A percentile compares a stretch with the other conserved stretches of the same genome.
Evolutionary conservation across 192 early-diverging fungal species (phyloP).

Genomic region (Gigaspora rosea): DNA sequence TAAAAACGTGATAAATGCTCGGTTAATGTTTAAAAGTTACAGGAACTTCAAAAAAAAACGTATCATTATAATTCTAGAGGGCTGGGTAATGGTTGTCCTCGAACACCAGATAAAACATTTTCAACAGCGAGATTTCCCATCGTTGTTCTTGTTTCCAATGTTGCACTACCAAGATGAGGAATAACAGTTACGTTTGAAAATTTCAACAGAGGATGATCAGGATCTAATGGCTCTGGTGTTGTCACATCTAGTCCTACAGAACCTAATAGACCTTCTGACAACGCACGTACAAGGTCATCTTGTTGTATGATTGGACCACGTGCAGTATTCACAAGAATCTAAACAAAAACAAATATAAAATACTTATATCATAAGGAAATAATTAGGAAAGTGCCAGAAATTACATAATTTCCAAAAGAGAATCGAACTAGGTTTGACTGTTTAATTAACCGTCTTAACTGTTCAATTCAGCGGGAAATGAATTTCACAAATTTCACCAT

Average conservation of each 20-base stretch:
- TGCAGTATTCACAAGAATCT: conserved; percentile 81
- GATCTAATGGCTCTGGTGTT: conserved; percentile 78
- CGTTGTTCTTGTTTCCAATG: conserved; percentile 77
- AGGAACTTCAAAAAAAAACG: too few relatives aligned
- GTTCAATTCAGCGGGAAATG: too few relatives aligned
- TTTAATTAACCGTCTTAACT: too few relatives aligned
- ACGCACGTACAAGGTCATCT: conserved; percentile 63
- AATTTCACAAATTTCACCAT: too few relatives aligned
- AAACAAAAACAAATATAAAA: neutral
- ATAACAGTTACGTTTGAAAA: conserved; percentile 68
- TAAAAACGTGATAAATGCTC: too few relatives aligned
- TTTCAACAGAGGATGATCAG: conserved; percentile 59
- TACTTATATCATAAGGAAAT: neutral
- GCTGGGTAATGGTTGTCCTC: conserved; percentile 48
- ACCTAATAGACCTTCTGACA: conserved; percentile 59
- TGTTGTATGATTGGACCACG: conserved; percentile 82
- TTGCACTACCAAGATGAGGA: conserved; percentile 84
- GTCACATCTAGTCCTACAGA: conserved; percentile 86
- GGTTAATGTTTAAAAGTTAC: too few relatives aligned
- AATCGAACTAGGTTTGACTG: too few relatives aligned
- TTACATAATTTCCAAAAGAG: too few relatives aligned
- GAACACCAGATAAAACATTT: conserved; percentile 66
- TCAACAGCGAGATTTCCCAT: conserved; percentile 79
- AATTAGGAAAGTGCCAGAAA: neutral
- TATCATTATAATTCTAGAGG: neutral